Evolutionary conservation across 495 filamentous ascomycete genomes (phyloP).

Genomic region (Haplographium delicatum): DNA sequence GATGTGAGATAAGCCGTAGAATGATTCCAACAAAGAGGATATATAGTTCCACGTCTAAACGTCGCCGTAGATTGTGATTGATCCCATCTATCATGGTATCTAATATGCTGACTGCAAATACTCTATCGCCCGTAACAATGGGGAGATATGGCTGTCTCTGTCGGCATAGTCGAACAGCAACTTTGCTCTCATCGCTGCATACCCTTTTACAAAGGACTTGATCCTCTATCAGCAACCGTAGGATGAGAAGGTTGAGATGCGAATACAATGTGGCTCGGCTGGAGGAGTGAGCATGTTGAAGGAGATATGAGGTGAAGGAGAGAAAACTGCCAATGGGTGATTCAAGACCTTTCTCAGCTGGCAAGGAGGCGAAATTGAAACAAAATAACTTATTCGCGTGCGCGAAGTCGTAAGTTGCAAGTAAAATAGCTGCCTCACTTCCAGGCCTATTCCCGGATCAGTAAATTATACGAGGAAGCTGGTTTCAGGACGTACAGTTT

Average conservation of each 20-base stretch:
- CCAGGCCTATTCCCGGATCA: constrained; percentile 56
- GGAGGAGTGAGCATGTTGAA: constrained; percentile 89
- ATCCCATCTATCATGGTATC: constrained; percentile 86
- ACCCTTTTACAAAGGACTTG: constrained; percentile 76
- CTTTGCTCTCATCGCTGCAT: constrained; percentile 73
- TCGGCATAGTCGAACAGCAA: constrained; percentile 76
- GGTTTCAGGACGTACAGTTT: constrained; percentile 37
- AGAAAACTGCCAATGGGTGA: constrained; percentile 77
- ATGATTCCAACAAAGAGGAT: constrained; percentile 73
- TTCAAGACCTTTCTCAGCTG: constrained; percentile 59
- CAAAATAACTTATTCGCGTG: constrained; percentile 95
- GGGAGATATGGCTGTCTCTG: constrained; percentile 90
- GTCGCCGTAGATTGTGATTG: constrained; percentile 86
- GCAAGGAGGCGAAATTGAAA: constrained; percentile 66
- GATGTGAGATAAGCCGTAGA: constrained; percentile 74
- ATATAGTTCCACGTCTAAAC: constrained; percentile 81
- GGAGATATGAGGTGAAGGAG: constrained; percentile 84
- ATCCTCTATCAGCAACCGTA: constrained; percentile 88
- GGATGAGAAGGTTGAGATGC: constrained; percentile 72
- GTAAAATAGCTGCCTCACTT: constrained; percentile 68
- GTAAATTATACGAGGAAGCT: not conserved
- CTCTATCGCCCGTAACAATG: constrained; percentile 60
- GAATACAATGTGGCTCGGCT: constrained; percentile 71
- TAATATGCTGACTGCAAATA: constrained; percentile 67
- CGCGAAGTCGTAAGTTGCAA: constrained; percentile 88